Evolutionary conservation across 2,329 filamentous ascomycete genomes (phyloP).

Genomic region (Clarireedia paspali): DNA sequence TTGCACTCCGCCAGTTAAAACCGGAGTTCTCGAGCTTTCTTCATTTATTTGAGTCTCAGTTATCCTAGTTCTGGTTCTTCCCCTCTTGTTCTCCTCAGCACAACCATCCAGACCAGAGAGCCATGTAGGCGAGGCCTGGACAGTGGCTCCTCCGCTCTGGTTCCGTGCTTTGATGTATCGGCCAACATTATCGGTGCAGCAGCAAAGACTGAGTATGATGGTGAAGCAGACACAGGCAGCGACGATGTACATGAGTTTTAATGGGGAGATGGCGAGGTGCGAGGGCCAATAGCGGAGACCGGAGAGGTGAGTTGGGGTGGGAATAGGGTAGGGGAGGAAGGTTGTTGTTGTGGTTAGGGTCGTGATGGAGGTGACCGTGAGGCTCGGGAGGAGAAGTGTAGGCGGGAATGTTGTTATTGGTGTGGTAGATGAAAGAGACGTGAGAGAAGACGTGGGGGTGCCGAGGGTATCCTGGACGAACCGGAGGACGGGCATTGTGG

Average conservation of each 20-base stretch:
- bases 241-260: slow-evolving; percentile 5
- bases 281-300: background rate
- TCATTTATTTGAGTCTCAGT: background rate
- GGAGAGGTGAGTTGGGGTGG: background rate
- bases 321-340: background rate
- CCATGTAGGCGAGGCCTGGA: background rate
- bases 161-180: slow-evolving; percentile 2
- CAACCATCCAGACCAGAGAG: background rate
- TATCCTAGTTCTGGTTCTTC: background rate
- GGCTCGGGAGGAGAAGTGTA: no score
- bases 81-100: background rate
- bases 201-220: slow-evolving; percentile 4
- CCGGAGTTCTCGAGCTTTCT: no score
- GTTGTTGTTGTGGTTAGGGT: no score
- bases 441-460: no score
- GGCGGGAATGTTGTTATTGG: no score
- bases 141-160: background rate
- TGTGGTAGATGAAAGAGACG: no score
- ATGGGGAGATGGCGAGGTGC: background rate
- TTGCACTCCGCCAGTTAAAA: background rate
- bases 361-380: background rate
- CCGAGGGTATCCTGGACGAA: background rate
- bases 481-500: background rate
- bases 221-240: slow-evolving; percentile 1
- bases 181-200: background rate